phyloP scores from a whole-genome alignment of 2,329 filamentous ascomycete species.

The Trichophaea hybrida region DNA sequence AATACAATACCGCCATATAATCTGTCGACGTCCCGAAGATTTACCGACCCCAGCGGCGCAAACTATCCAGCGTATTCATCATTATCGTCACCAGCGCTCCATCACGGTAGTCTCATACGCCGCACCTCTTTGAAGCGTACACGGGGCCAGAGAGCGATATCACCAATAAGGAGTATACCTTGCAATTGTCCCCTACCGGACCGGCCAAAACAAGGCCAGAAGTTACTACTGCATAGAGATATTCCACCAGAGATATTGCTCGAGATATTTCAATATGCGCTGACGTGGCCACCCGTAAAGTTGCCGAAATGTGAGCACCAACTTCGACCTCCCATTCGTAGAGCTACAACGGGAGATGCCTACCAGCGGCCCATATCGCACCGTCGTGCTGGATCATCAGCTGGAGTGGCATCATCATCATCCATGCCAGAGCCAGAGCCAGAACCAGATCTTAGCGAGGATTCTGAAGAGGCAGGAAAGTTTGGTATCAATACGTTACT shows the following conservation, averaged over 20 bases:
- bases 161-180: conserved; percentile 1
- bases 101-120: neutral
- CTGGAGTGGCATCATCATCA: neutral
- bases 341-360: conserved; percentile 6
- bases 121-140: neutral
- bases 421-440: neutral
- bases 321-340: neutral
- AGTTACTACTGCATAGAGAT: conserved; percentile 7
- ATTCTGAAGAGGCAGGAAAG: conserved; percentile 1
- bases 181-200: conserved; percentile 10
- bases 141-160: neutral
- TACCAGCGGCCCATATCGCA: neutral
- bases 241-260: conserved; percentile 19
- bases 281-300: conserved; percentile 4
- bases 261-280: conserved; percentile 19
- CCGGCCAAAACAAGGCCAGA: conserved; percentile 6
- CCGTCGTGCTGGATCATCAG: neutral
- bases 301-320: conserved; percentile 14
- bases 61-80: neutral
- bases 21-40: neutral
- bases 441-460: neutral
- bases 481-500: conserved; percentile 17
- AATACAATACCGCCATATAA: neutral
- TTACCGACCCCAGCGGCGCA: neutral
- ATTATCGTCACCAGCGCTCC: neutral